Evolutionary conservation across 345 rosid genomes (phyloP).

Genomic region (Arabidopsis suecica): DNA sequence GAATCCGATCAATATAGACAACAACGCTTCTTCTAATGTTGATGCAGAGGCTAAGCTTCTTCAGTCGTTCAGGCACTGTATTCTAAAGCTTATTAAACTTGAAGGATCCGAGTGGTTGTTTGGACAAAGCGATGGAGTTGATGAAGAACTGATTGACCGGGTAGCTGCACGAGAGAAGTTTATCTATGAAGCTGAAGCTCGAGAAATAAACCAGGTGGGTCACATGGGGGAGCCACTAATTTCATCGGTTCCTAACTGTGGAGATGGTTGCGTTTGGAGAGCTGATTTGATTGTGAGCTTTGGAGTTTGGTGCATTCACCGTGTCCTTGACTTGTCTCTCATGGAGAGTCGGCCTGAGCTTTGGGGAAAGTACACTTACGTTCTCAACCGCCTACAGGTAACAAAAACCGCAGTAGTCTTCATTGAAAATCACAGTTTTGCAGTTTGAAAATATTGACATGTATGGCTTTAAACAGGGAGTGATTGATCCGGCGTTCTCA

Average conservation of each 20-base stretch:
- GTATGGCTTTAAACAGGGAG: constrained; percentile 61
- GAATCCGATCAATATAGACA: constrained; percentile 51
- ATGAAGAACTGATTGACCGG: constrained; percentile 85
- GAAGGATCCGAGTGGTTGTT: constrained; percentile 99
- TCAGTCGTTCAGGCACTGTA: constrained; percentile 75
- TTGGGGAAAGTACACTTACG: constrained; percentile 98
- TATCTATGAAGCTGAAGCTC: constrained; percentile 73
- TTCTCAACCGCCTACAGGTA: constrained; percentile 98
- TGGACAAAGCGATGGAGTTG: constrained; percentile 81
- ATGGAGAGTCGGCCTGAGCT: constrained; percentile 98
- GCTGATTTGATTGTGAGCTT: constrained; percentile 82
- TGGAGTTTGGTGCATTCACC: constrained; percentile 98
- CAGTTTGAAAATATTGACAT: constrained; percentile 30
- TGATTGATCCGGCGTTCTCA: constrained; percentile 80
- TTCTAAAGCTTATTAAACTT: constrained; percentile 74
- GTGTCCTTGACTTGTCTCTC: constrained; percentile 83
- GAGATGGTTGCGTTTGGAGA: constrained; percentile 93
- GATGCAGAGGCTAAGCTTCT: constrained; percentile 85
- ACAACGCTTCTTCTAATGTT: constrained; percentile 49
- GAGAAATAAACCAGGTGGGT: constrained; percentile 58
- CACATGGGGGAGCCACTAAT: constrained; percentile 59
- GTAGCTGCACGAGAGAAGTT: constrained; percentile 92
- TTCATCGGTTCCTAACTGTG: constrained; percentile 85
- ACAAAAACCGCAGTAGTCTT: not conserved
- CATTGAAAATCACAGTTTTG: not conserved